Conservation (phyloP, 768 basidiomycete species). For the Lactarius vividus region DNA sequence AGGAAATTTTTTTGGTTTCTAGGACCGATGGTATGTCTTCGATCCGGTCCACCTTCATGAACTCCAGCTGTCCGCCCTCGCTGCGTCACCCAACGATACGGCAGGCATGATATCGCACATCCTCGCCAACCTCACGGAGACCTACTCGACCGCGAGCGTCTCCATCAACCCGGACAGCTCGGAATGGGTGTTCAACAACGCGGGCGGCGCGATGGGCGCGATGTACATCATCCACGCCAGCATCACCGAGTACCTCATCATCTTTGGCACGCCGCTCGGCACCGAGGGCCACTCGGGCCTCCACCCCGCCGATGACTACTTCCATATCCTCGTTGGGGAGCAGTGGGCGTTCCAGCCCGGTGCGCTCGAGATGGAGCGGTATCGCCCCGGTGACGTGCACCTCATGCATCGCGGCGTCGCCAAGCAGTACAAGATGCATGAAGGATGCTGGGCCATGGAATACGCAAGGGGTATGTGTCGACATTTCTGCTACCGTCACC, state of each 20-base stretch:
- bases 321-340: slow-evolving; percentile 91
- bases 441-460: slow-evolving; percentile 94
- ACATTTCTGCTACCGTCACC: background rate
- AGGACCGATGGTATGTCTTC: slow-evolving; percentile 89
- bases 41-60: slow-evolving; percentile 69
- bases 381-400: slow-evolving; percentile 82
- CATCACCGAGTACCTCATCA: slow-evolving; percentile 95
- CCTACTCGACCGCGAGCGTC: slow-evolving; percentile 59
- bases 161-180: slow-evolving; percentile 53
- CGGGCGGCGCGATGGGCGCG: slow-evolving; percentile 95
- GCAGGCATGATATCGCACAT: slow-evolving; percentile 79
- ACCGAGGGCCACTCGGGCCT: slow-evolving; percentile 95
- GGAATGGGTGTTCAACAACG: slow-evolving; percentile 97
- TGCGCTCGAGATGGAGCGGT: slow-evolving; percentile 78
- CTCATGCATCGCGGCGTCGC: slow-evolving; percentile 75
- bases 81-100: slow-evolving; percentile 59
- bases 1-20: background rate
- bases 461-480: slow-evolving; percentile 76
- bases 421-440: slow-evolving; percentile 98
- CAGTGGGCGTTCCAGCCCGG: slow-evolving; percentile 92
- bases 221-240: slow-evolving; percentile 98
- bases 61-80: slow-evolving; percentile 73
- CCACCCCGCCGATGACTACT: slow-evolving; percentile 97
- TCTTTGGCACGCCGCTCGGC: slow-evolving; percentile 94
- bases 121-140: slow-evolving; percentile 69